A percentile compares a stretch with the other conserved stretches of the same genome.
phyloP scores from a whole-genome alignment of 2,329 filamentous ascomycete species.

The Akanthomyces uredinophilus region DNA sequence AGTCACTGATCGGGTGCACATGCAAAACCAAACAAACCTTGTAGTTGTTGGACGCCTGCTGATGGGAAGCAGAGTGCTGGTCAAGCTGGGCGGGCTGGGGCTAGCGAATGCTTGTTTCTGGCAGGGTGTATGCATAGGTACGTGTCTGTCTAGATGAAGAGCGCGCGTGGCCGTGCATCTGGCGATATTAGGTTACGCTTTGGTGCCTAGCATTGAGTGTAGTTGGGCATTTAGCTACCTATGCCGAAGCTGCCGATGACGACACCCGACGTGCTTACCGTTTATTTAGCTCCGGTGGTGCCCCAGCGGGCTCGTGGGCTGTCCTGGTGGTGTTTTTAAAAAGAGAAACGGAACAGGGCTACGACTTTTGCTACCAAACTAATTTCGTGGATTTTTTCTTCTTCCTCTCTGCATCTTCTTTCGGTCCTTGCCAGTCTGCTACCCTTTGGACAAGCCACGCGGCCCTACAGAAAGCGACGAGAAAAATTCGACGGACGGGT shows the following conservation, averaged over 20 bases:
- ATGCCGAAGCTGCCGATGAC: background rate
- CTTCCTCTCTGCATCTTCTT: too few species aligned
- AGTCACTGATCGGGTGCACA: too few species aligned
- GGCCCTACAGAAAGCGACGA: background rate
- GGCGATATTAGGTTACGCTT: background rate
- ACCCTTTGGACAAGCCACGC: too few species aligned
- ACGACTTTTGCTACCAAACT: too few species aligned
- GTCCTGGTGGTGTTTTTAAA: background rate
- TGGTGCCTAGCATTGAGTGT: too few species aligned
- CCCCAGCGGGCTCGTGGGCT: background rate
- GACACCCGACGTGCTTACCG: background rate
- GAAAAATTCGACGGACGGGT: background rate
- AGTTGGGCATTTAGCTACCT: background rate
- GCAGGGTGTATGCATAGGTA: too few species aligned
- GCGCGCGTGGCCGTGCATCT: background rate
- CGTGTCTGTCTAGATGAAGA: too few species aligned
- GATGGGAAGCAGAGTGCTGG: background rate
- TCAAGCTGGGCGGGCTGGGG: background rate
- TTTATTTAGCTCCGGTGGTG: background rate
- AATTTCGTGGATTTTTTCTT: too few species aligned
- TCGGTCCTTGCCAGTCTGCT: too few species aligned
- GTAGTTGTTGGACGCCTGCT: background rate
- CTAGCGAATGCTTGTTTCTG: too few species aligned
- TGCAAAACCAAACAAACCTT: too few species aligned
- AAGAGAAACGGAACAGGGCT: background rate